A percentile compares a stretch with the other conserved stretches of the same genome.
phyloP scores from a whole-genome alignment of 2,329 filamentous ascomycete species.

The Huntiella savannae region DNA sequence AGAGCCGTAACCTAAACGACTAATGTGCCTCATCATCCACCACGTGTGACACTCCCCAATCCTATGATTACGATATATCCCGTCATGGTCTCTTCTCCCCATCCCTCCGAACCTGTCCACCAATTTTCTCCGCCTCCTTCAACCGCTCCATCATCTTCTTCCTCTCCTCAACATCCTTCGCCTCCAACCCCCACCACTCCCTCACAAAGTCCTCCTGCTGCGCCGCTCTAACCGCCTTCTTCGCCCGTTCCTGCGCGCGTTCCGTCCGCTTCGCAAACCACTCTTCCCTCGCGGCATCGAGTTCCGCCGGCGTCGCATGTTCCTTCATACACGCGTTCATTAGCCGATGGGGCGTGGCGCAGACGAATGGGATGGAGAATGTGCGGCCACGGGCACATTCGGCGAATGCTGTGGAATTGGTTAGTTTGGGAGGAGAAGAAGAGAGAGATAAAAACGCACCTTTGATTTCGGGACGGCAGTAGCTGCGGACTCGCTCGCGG shows the following conservation, averaged over 20 bases:
- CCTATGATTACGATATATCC: background rate
- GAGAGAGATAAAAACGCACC: constrained; percentile 26
- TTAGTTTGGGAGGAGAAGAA: background rate
- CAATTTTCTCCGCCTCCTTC: constrained; percentile 31
- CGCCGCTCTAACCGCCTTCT: constrained; percentile 34
- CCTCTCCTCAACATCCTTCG: constrained; percentile 32
- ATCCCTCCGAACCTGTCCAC: constrained; percentile 29
- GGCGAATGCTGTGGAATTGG: constrained; percentile 56
- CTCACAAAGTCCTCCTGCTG: constrained; percentile 46
- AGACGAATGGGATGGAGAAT: constrained; percentile 72
- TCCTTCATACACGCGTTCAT: constrained; percentile 93
- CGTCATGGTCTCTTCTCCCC: background rate
- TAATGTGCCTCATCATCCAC: background rate
- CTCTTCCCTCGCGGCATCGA: constrained; percentile 77
- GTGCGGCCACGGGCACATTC: constrained; percentile 75
- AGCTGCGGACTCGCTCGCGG: constrained; percentile 55
- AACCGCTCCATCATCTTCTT: constrained; percentile 33
- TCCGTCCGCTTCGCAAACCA: constrained; percentile 72
- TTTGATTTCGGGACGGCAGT: constrained; percentile 64
- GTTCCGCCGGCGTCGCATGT: constrained; percentile 65
- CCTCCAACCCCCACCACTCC: constrained; percentile 48
- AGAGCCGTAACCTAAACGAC: background rate
- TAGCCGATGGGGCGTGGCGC: constrained; percentile 54
- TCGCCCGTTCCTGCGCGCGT: constrained; percentile 47
- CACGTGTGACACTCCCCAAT: background rate